A percentile compares a stretch with the other conserved stretches of the same genome.
phyloP scores from a whole-genome alignment of 2,329 filamentous ascomycete genomes.

The Claviceps humidiphila region DNA sequence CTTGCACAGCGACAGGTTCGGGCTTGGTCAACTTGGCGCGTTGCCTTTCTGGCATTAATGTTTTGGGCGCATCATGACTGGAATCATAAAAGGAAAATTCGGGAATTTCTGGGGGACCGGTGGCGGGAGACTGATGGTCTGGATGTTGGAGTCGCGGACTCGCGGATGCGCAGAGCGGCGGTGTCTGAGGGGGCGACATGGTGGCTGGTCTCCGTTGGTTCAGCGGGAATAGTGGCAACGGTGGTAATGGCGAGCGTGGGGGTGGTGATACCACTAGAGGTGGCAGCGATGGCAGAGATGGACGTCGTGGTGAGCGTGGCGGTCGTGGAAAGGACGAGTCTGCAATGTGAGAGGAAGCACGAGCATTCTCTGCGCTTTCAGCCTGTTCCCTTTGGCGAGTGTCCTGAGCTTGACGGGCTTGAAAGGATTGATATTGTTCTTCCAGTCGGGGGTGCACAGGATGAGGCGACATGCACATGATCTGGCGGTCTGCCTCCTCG shows the following conservation, averaged over 20 bases:
- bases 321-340: constrained; percentile 11
- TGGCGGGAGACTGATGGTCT: neutral
- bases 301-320: constrained; percentile 6
- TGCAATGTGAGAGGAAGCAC: constrained; percentile 24
- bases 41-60: constrained; percentile 15
- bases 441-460: constrained; percentile 12
- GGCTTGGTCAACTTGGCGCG: constrained; percentile 12
- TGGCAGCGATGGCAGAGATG: neutral
- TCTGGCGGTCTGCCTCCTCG: constrained; percentile 1
- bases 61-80: constrained; percentile 13
- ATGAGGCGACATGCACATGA: constrained; percentile 10
- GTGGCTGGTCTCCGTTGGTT: constrained; percentile 14
- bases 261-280: neutral
- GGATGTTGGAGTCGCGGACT: neutral
- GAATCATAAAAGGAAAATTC: constrained; percentile 11
- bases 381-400: neutral
- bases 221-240: constrained; percentile 3
- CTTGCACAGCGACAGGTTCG: constrained; percentile 8
- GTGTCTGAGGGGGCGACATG: constrained; percentile 7
- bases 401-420: constrained; percentile 9
- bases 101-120: constrained; percentile 9
- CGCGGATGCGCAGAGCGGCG: constrained; percentile 9
- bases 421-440: constrained; percentile 14
- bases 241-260: neutral
- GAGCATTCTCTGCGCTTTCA: constrained; percentile 11